Evolutionary conservation across 345 rosid genomes (phyloP).

Genomic region (Populus alba): DNA sequence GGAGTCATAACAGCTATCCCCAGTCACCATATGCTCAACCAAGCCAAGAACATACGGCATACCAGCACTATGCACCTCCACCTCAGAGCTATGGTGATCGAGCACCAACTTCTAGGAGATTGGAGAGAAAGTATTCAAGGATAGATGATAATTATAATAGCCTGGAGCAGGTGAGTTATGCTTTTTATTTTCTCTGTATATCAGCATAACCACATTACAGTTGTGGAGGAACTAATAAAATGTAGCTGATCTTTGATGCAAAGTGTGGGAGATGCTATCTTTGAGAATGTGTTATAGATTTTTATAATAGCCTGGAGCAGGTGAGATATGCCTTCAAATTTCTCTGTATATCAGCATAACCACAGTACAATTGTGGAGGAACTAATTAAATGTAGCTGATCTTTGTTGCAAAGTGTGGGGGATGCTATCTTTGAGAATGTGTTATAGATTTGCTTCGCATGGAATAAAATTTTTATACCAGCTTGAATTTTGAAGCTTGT

Average conservation of each 20-base stretch:
- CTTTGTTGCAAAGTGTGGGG: background rate
- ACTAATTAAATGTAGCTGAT: background rate
- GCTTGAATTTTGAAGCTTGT: background rate
- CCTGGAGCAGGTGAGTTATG: constrained; percentile 54
- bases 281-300: background rate
- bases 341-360: background rate
- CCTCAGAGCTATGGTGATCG: constrained; percentile 37
- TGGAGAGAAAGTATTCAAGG: constrained; percentile 66
- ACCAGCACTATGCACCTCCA: constrained; percentile 34
- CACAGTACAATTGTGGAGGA: background rate
- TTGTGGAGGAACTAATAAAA: background rate
- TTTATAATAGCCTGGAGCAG: constrained; percentile 57
- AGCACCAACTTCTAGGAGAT: constrained; percentile 37
- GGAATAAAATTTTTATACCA: background rate
- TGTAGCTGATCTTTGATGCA: background rate
- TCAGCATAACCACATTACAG: background rate
- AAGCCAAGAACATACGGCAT: constrained; percentile 37
- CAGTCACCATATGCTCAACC: constrained; percentile 43
- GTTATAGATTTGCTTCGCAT: background rate
- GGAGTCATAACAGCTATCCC: constrained; percentile 40
- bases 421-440: background rate
- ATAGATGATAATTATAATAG: constrained; percentile 59
- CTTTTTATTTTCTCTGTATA: background rate
- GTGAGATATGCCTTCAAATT: constrained; percentile 21
- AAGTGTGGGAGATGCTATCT: background rate